Evolutionary conservation across 1,139 yeast genomes (phyloP), one percentile per base, ranked within the genome.

Genomic region (Debaryomyces fabryi): DNA sequence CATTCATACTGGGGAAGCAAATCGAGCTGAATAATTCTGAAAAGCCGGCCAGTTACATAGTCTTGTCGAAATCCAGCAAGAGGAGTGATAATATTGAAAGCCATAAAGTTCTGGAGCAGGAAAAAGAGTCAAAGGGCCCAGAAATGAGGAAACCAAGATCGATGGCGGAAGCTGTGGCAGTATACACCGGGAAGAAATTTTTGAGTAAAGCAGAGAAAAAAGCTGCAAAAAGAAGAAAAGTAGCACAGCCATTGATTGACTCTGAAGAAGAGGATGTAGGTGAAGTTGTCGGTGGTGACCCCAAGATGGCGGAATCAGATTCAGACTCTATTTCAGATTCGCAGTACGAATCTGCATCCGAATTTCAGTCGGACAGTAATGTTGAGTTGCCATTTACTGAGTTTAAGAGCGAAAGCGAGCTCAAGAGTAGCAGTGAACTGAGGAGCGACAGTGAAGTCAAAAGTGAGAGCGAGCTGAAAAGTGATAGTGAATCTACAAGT

Each of bases 151-250:
- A 74, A 54, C 82, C 83, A 4, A 73, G 66, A 53, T 76, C 83
- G 27, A 73, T 82, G 79, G 84, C 84, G 3, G 85, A 81, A 59
- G 86, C 86, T 2, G 81, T 82, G 33, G 84, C 85, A 7, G 78
- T 80, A 2, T 82, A 82, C 59, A 76, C 85, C 0, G 85, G 84
- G 20, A 75, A 72, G 56, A 78, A 74, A 56, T 78, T 75, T 56
- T 60, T 76, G 37, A 66, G 76, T 20, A 74, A 71, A 50, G 65
- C 67, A 40, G 77, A 75, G 51, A 64, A 65, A 55, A 68, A 62
- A 48, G 62, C 58, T 44, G 58, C 61, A 45, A 68, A 69, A 50
- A 65, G 62, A 52, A 56, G 61, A 42, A 61, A 58, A 45, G 52
- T 52, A 36, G 53, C 51, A 24, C 54, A 50, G 9, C 44, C 44